Percentiles rank a stretch among this genome's conserved stretches.
These are phyloP conservation scores for Argentina anserina DNA, from an alignment of 306 rosid genomes.

Conservation along the genomic window DNA sequence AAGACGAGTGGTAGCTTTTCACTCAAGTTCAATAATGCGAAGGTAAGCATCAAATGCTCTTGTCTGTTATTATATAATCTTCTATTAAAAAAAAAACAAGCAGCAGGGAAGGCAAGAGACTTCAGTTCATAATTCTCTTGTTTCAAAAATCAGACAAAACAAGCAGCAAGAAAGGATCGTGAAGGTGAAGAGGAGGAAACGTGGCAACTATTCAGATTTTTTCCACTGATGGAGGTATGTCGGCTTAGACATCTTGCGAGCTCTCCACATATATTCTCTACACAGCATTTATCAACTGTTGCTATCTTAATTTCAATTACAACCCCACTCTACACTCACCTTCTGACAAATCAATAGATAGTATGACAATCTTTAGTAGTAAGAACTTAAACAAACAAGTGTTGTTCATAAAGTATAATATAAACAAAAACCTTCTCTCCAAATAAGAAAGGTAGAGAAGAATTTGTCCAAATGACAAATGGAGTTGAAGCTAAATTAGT, in stretches of 20 bases:
- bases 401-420: background rate
- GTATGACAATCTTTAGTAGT: background rate
- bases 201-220: conserved; percentile 87
- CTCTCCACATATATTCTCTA: conserved; percentile 4
- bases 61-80: background rate
- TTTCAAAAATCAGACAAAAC: conserved; percentile 48
- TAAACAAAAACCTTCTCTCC: background rate
- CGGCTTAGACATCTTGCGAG: conserved; percentile 15
- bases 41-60: conserved; percentile 42
- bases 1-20: conserved; percentile 57
- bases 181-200: conserved; percentile 63
- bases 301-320: background rate
- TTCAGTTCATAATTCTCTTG: conserved; percentile 8
- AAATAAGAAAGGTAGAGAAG: background rate
- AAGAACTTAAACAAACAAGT: background rate
- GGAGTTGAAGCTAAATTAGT: background rate
- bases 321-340: background rate
- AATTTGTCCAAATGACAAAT: background rate
- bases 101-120: background rate
- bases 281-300: background rate
- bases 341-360: background rate
- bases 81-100: background rate
- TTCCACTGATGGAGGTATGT: conserved; percentile 83
- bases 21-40: conserved; percentile 70
- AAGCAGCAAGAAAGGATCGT: conserved; percentile 82